A percentile compares a stretch with the other conserved stretches of the same genome.
Evolutionary conservation across 73 alveolate species (phyloP).

Genomic region (Breviolum minutum): DNA sequence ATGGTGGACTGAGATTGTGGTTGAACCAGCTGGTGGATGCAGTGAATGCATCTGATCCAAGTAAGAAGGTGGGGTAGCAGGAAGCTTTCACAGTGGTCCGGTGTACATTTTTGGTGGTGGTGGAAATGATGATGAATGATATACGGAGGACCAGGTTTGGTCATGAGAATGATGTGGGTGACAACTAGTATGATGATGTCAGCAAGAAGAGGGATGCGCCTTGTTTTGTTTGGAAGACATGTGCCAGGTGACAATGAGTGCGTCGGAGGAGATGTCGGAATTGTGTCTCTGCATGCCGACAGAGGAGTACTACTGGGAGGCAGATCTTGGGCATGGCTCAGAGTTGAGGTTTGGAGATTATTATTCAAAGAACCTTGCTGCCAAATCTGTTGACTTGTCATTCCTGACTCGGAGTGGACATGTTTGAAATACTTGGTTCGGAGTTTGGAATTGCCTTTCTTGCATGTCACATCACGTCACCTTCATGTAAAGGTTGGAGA

Average conservation of each 20-base stretch:
- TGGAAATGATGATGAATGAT: too few species aligned
- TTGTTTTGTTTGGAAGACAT: too few species aligned
- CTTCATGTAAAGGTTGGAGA: constrained; percentile 17
- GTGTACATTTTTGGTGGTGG: background rate
- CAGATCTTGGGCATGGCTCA: too few species aligned
- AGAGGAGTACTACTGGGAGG: constrained; percentile 66
- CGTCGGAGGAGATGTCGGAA: constrained; percentile 55
- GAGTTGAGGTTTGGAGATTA: too few species aligned
- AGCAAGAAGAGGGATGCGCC: background rate
- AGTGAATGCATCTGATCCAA: constrained; percentile 65
- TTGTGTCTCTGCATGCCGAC: constrained; percentile 49
- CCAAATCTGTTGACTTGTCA: too few species aligned
- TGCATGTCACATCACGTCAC: background rate
- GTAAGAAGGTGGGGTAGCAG: constrained; percentile 16
- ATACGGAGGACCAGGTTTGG: too few species aligned
- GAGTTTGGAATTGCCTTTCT: too few species aligned
- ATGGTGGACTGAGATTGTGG: constrained; percentile 40
- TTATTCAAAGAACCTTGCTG: too few species aligned
- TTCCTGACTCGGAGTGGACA: too few species aligned
- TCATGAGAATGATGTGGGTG: background rate
- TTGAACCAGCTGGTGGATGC: constrained; percentile 73
- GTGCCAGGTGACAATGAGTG: constrained; percentile 50
- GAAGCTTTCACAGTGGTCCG: background rate
- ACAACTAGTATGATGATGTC: background rate
- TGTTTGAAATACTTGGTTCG: too few species aligned